Evolutionary conservation across 257 asterid genomes (phyloP), one percentile per base, ranked within the genome.

Genomic region (Misopates orontium): DNA sequence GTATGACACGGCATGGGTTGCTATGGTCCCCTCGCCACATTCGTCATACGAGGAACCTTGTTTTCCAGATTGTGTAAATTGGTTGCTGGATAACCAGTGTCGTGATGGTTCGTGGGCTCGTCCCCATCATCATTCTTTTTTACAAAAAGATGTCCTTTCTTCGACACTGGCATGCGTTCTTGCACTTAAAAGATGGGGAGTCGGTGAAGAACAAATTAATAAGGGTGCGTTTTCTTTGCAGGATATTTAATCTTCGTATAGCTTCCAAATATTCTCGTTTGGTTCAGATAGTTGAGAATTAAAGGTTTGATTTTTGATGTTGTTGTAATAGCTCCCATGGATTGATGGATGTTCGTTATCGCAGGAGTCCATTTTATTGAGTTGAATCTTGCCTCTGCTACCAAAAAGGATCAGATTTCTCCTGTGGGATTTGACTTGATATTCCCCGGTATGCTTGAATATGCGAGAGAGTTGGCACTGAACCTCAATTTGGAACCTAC

Each of bases 1-100:
- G 0, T 93, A 90, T 54, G 99, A 93, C 75, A 90, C 97, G 13
- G 97, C 99, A 21, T 93, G 99, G 99, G 96, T 93, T 55, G 96
- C 99, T 49, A 90, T 93, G 97, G 96, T 93, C 62, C 99, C 97
- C 70, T 84, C 95, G 59, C 88, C 89, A 22, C 76, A 80, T 68
- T 85, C 90, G 1, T 56, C 83, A 2, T 11, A 72, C 45, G 75
- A 69, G 19, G 42, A 36, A 36, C 96, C 99, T 49, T 79, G 84
- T 67, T 93, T 93, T 74, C 96, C 94, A 24, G 75, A 71, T 60
- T 87, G 91, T 73, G 60, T 93, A 8, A 69, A 79, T 56, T 93
- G 97, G 97, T 69, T 93, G 77, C 56, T 90, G 52, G 84, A 78
- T 8, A 87, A 90, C 73, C 99, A 93, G 78, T 80, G 83, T 52